Base-by-base conservation (phyloP, 2,329 filamentous ascomycete species). In the Aureobasidium sp. region DNA sequence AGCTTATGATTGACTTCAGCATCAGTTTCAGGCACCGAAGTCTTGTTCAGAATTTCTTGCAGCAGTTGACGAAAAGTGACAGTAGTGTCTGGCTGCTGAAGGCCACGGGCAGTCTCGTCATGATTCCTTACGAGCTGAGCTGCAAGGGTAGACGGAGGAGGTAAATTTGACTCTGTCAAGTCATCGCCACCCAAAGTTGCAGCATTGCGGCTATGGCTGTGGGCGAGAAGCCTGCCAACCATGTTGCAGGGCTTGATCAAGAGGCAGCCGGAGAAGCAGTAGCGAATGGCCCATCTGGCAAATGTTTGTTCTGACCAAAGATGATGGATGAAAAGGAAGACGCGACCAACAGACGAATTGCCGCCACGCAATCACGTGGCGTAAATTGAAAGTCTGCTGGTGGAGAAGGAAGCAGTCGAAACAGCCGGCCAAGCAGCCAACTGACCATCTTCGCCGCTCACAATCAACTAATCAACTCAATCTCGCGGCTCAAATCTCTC, bases 101-200 rank as follows among this genome's bases (percentile, higher is more conserved):
- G 3, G n/a, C 51, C 45, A 34, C 45, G 41, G 7, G 47, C 39
- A 57, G 76, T 78, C 48, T 79, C 76, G 45, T 80, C 79, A 19
- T 85, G 83, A 66, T 88, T 88, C 65, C 88, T 84, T 58, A 93
- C 88, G 54, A 96, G 83, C 68, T 94, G 88, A 11, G 88, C 88
- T 49, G 90, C 89, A 63, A 95, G 78, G 8, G 90, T 94, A 14
- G 90, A 95, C 11, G 89, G 86, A 34, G 74, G 75, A 24, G 73
- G 74, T 24, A 54, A 53, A 60, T 67, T 65, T 39, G 55, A 51
- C 29, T 40, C 35, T 16, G 44, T 54, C 21, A 30, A n/a, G n/a
- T 29, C 50, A 27, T 51, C 48, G 50, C 32, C 48, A 60, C 49
- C 58, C 55, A 61, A 64, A 21, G 29, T 17, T 61, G 63, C 65